phyloP scores from a whole-genome alignment of 352 stramenopile species.

The Phytopythium aichiense region DNA sequence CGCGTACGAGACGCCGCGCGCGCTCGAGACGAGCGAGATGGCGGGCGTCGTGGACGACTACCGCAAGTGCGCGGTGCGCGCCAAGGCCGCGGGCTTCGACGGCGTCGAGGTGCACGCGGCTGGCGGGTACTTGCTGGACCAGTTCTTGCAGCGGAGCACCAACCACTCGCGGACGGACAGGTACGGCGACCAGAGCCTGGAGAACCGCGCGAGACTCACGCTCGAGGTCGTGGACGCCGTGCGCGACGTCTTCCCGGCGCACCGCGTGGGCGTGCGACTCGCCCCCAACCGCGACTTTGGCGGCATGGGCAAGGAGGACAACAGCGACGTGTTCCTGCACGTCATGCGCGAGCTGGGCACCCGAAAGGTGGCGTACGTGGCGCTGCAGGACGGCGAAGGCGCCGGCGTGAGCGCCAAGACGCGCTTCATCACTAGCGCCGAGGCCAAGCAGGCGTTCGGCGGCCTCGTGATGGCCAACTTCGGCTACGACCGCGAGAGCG shows the following conservation, averaged over 20 bases:
- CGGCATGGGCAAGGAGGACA: constrained; percentile 17
- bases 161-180: constrained; percentile 58
- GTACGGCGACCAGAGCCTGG: constrained; percentile 37
- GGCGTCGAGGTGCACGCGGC: constrained; percentile 68
- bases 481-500: constrained; percentile 1
- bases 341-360: constrained; percentile 7
- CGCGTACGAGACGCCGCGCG: constrained; percentile 36
- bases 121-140: constrained; percentile 90
- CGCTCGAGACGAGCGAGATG: constrained; percentile 71
- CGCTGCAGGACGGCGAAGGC: constrained; percentile 24
- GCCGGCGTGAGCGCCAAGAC: constrained; percentile 1
- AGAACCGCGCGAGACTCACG: constrained; percentile 64
- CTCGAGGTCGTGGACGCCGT: constrained; percentile 47
- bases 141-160: constrained; percentile 74
- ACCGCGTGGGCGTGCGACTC: constrained; percentile 14
- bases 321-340: constrained; percentile 16
- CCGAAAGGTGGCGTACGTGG: constrained; percentile 24
- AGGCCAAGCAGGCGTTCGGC: constrained; percentile 18
- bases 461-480: constrained; percentile 5
- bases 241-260: background rate
- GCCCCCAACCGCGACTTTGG: constrained; percentile 14
- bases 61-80: constrained; percentile 38
- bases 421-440: constrained; percentile 6
- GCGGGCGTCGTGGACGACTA: constrained; percentile 54
- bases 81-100: constrained; percentile 74